Percentiles rank a stretch among this genome's conserved stretches.
Evolutionary conservation across 2,329 filamentous ascomycete species (phyloP).

Genomic region (Apiospora marii): DNA sequence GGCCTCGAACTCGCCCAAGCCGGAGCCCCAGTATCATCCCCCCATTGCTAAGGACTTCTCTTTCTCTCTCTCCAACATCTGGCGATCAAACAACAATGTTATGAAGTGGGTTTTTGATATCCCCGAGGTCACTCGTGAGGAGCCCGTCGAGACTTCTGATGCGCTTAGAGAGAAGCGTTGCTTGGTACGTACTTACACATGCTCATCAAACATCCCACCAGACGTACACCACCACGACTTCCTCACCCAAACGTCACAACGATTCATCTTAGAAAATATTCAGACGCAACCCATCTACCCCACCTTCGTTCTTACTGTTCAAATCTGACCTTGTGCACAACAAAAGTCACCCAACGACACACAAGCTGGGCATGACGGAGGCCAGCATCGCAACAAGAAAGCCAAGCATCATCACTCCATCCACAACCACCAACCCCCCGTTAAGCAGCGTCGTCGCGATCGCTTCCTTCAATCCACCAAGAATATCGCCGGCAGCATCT

Average conservation of each 20-base stretch:
- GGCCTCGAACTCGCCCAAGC: background rate
- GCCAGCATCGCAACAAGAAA: slow-evolving; percentile 37
- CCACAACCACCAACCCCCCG: slow-evolving; percentile 16
- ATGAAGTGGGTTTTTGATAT: slow-evolving; percentile 40
- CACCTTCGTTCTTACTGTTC: background rate
- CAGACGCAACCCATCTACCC: background rate
- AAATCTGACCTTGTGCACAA: background rate
- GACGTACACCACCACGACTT: background rate
- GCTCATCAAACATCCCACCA: background rate
- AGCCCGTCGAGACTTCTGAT: background rate
- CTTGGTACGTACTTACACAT: slow-evolving; percentile 32
- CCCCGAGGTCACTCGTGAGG: slow-evolving; percentile 15
- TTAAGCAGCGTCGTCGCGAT: slow-evolving; percentile 29
- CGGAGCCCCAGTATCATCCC: slow-evolving; percentile 25
- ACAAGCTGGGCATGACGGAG: slow-evolving; percentile 26
- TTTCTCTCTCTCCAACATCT: slow-evolving; percentile 36
- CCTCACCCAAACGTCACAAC: background rate
- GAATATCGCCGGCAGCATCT: slow-evolving; percentile 34
- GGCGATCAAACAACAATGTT: slow-evolving; percentile 35
- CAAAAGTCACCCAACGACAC: slow-evolving; percentile 28
- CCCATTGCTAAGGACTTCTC: slow-evolving; percentile 37
- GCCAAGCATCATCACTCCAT: slow-evolving; percentile 28
- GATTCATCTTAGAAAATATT: background rate
- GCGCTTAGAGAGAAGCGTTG: slow-evolving; percentile 34
- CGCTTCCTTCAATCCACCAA: slow-evolving; percentile 30